Evolutionary conservation across 2,329 filamentous ascomycete species (phyloP), one percentile per base, ranked within the genome.

Genomic region (Scorias spongiosa): DNA sequence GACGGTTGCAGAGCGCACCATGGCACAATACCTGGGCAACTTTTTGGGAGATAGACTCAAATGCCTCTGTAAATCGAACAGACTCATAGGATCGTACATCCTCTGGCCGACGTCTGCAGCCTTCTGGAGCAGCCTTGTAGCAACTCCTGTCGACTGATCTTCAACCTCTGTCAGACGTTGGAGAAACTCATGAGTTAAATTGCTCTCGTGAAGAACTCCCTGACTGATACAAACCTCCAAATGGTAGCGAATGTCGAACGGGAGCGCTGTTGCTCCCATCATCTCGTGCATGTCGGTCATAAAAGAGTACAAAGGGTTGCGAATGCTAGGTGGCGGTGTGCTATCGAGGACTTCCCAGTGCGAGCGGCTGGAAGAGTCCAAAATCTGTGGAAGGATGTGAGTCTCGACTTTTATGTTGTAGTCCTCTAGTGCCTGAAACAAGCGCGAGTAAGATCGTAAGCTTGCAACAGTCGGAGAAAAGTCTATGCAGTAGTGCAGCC

Each of bases 191-290:
- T 63, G 58, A 1, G 68, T 72, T 39, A 96, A 72, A 40, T 74
- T 82, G 57, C 85, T 76, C 59, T 95, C 89, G 43, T 80, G 81
- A 10, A 98, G 65, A 18, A 78, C 69, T 0, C 80, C 78, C 26
- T 81, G 76, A 0, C 88, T 93, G n/a, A 96, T 71, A 57, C 89
- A 96, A 0, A 86, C 88, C 60, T 98, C 89, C 0, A 98, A 73
- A 58, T 94, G 87, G 57, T 96, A 98, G 12, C 85, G 75, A 1
- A 94, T 75, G 1, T 77, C 65, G 48, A 87, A 95, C 0, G 66
- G 49, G 2, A 67, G 59, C 17, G 62, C 54, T 8, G 57, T 15
- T 12, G 51, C 54, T 11, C 29, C 43, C 18, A 48, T 41, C 29
- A 49, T 49, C 29, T 54, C 12, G 28, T 52, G 49, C 30, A 58